Base-by-base conservation (phyloP, 805 yeast species). In the Candida mattraensis region DNA sequence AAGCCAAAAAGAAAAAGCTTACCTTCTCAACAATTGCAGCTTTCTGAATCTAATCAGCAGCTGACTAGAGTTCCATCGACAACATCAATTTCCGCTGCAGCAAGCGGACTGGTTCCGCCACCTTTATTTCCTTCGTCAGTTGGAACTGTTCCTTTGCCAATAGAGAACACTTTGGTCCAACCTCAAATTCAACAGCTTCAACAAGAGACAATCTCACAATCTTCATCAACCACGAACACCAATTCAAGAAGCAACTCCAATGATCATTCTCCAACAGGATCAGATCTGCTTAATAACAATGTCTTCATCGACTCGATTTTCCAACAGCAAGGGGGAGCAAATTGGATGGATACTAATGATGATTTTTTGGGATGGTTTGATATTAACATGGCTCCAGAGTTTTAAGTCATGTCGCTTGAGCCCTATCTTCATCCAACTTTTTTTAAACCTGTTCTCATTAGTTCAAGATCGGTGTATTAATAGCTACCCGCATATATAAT, bases 361-460 rank as follows among this genome's bases (percentile, higher is more conserved):
- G 97, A 89, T 56, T 83, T 89, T 52, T 65, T 89, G 30, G 97
- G 97, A 9, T 89, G 96, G 96, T 84, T 89, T 67, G 95, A 87
- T 56, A 78, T 80, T 58, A 83, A 83, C 51, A 76, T 75, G 82
- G 78, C 76, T 3, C 81, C 80, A 0, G 81, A 74, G 42, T 77
- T 78, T 51, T 76, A 44, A 59, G 11, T 21, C 12, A 13, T n/a
- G n/a, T n/a, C n/a, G n/a, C n/a, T n/a, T n/a, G n/a, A 15, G 4
- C 7, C 9, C 28, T 20, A 14, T 10, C 24, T 12, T 21, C n/a
- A n/a, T n/a, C n/a, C n/a, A n/a, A n/a, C n/a, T 10, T 21, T 15
- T 19, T 18, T 30, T 23, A 30, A 31, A 16, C 10, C 17, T 13
- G 6, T 26, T 24, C 5, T 12, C 12, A 19, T 35, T 33, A 32